A percentile compares a stretch with the other conserved stretches of the same genome.
These are phyloP conservation scores for Scleroderma citrinum DNA, from an alignment of 768 basidiomycete species.

Conservation along the genomic window DNA sequence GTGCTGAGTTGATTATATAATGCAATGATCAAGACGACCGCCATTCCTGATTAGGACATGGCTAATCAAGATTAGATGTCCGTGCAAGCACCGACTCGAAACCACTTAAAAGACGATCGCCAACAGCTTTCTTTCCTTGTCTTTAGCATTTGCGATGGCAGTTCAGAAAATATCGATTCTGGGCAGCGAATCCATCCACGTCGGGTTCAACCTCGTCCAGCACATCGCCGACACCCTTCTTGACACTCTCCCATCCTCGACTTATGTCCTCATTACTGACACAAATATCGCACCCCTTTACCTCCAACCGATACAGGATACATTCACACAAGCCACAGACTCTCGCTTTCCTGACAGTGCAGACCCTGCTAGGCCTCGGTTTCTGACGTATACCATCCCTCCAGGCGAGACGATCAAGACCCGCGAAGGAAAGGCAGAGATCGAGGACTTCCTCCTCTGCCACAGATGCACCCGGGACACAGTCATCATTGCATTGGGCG, in stretches of 20 bases:
- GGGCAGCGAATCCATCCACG: conserved; percentile 82
- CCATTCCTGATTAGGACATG: background rate
- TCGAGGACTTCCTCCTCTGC: conserved; percentile 88
- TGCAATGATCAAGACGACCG: background rate
- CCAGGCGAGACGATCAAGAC: conserved; percentile 95
- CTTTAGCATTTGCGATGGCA: conserved; percentile 10
- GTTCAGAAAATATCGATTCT: conserved; percentile 69
- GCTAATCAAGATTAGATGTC: background rate
- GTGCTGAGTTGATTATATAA: background rate
- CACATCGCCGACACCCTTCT: conserved; percentile 79
- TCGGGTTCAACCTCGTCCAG: conserved; percentile 86
- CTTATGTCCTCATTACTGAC: conserved; percentile 92
- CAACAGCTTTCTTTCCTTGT: background rate
- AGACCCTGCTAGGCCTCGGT: conserved; percentile 43
- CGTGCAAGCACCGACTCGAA: background rate
- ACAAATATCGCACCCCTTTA: conserved; percentile 81
- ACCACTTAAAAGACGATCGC: background rate
- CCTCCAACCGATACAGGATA: conserved; percentile 58
- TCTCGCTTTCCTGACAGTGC: conserved; percentile 11
- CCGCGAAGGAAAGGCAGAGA: conserved; percentile 82
- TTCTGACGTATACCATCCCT: conserved; percentile 71
- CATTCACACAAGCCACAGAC: conserved; percentile 48
- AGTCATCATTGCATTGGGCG: conserved; percentile 89
- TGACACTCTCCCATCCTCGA: conserved; percentile 63
- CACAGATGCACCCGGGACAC: conserved; percentile 91